phyloP scores from a whole-genome alignment of 768 basidiomycete genomes.

The Boletus fagicola region DNA sequence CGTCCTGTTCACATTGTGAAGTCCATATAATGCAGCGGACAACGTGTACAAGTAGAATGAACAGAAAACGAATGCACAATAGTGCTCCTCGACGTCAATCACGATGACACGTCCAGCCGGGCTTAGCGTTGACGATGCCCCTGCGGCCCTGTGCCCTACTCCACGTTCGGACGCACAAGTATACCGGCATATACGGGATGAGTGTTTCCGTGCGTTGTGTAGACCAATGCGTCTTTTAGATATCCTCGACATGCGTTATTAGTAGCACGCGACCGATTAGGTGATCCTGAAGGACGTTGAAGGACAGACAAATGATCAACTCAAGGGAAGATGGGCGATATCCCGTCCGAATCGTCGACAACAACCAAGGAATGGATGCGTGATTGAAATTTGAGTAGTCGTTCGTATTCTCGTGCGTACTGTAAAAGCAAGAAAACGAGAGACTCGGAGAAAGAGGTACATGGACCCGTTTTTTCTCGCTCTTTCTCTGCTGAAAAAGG shows the following conservation, averaged over 20 bases:
- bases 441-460: background rate
- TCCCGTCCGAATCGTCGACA: background rate
- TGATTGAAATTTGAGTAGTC: background rate
- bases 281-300: too few relatives aligned
- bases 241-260: background rate
- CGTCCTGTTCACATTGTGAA: background rate
- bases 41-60: too few relatives aligned
- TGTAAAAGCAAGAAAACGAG: too few relatives aligned
- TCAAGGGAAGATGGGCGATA: background rate
- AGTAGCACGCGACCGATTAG: background rate
- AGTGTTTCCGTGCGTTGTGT: background rate
- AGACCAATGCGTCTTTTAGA: background rate
- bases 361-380: background rate
- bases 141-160: too few relatives aligned
- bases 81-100: background rate
- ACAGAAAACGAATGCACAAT: background rate
- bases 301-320: background rate
- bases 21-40: background rate
- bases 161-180: background rate
- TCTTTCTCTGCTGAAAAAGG: too few relatives aligned
- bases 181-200: background rate
- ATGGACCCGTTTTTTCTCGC: too few relatives aligned
- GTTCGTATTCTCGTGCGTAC: too few relatives aligned
- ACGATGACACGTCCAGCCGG: background rate
- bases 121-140: background rate